Base-by-base conservation (phyloP, 768 basidiomycete genomes). In the Rhodotorula graminis region DNA sequence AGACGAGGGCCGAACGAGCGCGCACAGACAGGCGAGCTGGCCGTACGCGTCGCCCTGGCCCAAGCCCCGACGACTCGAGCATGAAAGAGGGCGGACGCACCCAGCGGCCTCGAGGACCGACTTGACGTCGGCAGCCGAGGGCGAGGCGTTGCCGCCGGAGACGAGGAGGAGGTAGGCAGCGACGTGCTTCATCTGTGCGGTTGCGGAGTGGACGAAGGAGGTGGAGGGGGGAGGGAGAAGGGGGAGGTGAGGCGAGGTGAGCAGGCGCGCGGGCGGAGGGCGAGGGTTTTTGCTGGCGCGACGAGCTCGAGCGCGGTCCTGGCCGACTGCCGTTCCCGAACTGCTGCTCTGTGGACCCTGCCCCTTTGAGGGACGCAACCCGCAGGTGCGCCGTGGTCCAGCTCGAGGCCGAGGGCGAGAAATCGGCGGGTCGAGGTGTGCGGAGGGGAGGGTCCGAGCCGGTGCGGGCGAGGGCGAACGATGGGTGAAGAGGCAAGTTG, bases 131-230 rank as follows among this genome's bases (percentile, higher is more conserved):
- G 80, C 86, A 66, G 90, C 91, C 72, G 89, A 88, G 75, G 96
- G 94, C 74, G 86, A 87, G 79, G 88, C 83, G 80, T 97, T 97
- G 67, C 96, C 96, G 77, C 93, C 96, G 81, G 88, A 86, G 82
- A 90, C 90, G 84, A 97, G 93, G 82, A 99, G 92, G 72, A 99
- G 88, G 86, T 96, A 98, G 70, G 77, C 76, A 53, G 77, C 77
- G 74, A 78, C 69, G 76, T 77, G 70, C 65, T 72, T 69, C 76
- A 77, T 74, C 73, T 74, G 52, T 18, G 27, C 27, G 44, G 12
- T 18, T 2, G 18, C 9, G 42, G 8, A 44, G 12, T 46, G 6
- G 44, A 12, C 1, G 59, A 16, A 25, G 27, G 37, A 14, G 5
- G 47, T 3, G 33, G 18, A 7, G 23, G 55, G 3, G 16, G 31